These are phyloP conservation scores for Monosporascus sp. DNA, from an alignment of 2,329 filamentous ascomycete species.

Conservation along the genomic window DNA sequence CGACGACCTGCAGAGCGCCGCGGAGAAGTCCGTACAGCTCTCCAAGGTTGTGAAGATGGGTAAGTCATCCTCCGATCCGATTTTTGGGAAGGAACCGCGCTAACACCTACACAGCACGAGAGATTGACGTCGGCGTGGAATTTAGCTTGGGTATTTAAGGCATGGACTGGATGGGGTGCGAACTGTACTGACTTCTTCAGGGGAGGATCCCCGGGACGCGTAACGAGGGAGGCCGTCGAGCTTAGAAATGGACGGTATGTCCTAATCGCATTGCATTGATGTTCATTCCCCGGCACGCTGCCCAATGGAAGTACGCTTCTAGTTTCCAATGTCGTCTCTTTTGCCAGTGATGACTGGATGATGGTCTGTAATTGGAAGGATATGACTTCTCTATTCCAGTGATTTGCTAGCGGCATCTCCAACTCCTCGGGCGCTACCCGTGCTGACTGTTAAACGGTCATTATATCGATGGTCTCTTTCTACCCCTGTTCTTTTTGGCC, in stretches of 20 bases:
- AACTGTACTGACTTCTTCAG: constrained; percentile 31
- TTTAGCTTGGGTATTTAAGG: constrained; percentile 88
- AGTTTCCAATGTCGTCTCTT: not conserved
- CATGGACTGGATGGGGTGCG: constrained; percentile 19
- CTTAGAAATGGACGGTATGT: not conserved
- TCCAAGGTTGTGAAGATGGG: constrained; percentile 99
- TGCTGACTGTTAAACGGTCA: not conserved
- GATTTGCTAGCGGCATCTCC: too few relatives aligned
- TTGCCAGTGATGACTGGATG: too few relatives aligned
- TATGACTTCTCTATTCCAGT: not conserved
- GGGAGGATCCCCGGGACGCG: constrained; percentile 10
- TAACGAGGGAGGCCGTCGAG: not conserved
- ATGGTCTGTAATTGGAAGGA: not conserved
- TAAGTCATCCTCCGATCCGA: constrained; percentile 39
- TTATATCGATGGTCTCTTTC: not conserved
- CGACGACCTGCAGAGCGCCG: constrained; percentile 92
- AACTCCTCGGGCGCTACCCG: too few relatives aligned
- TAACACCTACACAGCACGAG: constrained; percentile 57
- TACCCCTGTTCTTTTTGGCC: not conserved
- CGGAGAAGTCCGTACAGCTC: constrained; percentile 97
- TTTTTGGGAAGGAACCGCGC: constrained; percentile 2
- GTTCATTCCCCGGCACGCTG: constrained; percentile 5
- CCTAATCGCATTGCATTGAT: constrained; percentile 14
- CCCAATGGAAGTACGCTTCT: constrained; percentile 9
- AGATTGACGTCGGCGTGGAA: constrained; percentile 95